phyloP scores from a whole-genome alignment of 1,139 yeast species.

The Blastobotrys arbuscula region DNA sequence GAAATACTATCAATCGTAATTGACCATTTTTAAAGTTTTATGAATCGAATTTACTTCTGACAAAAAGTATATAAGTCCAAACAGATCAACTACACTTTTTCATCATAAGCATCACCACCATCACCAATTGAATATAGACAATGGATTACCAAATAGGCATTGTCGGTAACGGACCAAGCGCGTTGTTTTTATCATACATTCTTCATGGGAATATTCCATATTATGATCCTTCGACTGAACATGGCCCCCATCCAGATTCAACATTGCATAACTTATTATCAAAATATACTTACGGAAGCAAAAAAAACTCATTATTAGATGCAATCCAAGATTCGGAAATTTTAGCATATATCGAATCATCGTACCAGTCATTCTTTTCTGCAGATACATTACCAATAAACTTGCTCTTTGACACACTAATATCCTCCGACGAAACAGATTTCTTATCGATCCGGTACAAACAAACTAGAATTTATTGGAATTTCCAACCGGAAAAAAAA shows the following conservation, averaged over 20 bases:
- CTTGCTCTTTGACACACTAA: conserved; percentile 29
- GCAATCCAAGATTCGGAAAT: conserved; percentile 22
- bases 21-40: no score
- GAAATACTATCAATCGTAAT: no score
- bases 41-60: no score
- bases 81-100: not conserved
- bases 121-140: not conserved
- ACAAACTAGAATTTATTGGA: conserved; percentile 29
- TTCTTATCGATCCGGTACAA: conserved; percentile 21
- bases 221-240: conserved; percentile 24
- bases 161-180: conserved; percentile 34
- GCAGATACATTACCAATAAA: conserved; percentile 28
- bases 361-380: conserved; percentile 26
- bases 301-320: conserved; percentile 19
- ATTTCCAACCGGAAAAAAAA: conserved; percentile 8
- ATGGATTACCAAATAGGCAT: conserved; percentile 15
- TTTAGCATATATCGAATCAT: conserved; percentile 21
- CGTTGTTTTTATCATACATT: conserved; percentile 30
- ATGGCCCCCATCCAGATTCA: conserved; percentile 32
- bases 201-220: conserved; percentile 32
- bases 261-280: conserved; percentile 25
- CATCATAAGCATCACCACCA: not conserved
- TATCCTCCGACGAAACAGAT: conserved; percentile 30
- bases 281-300: conserved; percentile 13
- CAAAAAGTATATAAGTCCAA: no score